phyloP scores from a whole-genome alignment of 768 basidiomycete genomes.

The Pisolithus orientalis region DNA sequence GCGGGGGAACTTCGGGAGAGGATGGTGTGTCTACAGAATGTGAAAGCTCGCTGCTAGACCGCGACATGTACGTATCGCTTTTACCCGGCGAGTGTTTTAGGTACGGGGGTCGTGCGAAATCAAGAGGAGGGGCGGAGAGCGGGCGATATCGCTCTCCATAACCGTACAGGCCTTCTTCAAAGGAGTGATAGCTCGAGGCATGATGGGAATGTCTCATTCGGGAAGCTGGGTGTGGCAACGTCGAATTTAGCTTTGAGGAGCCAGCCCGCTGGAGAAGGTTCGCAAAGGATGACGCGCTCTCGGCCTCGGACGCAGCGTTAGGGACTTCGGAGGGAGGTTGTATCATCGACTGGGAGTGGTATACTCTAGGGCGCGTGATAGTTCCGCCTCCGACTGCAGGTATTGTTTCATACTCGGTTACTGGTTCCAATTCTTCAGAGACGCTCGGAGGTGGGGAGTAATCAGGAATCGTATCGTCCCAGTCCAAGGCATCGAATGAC shows the following conservation, averaged over 20 bases:
- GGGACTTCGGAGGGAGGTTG: constrained; percentile 35
- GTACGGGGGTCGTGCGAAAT: background rate
- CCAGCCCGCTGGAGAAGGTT: constrained; percentile 37
- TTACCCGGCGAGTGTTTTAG: constrained; percentile 40
- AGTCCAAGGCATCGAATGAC: constrained; percentile 63
- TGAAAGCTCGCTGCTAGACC: constrained; percentile 39
- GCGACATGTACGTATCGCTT: constrained; percentile 43
- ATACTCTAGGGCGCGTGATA: constrained; percentile 77
- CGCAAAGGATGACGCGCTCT: constrained; percentile 89
- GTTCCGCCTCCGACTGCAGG: constrained; percentile 91
- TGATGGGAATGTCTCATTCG: constrained; percentile 10
- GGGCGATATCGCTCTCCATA: constrained; percentile 4
- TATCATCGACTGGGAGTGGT: constrained; percentile 79
- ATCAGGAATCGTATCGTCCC: constrained; percentile 55
- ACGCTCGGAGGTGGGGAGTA: constrained; percentile 41
- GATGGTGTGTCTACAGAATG: constrained; percentile 44
- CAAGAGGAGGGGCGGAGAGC: constrained; percentile 11
- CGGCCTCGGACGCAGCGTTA: constrained; percentile 37
- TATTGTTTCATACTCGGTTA: constrained; percentile 76
- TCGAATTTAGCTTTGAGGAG: constrained; percentile 8
- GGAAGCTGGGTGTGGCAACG: constrained; percentile 4
- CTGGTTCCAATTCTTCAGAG: constrained; percentile 31
- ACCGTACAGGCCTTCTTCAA: constrained; percentile 4
- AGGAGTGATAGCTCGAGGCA: constrained; percentile 18
- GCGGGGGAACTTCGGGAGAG: constrained; percentile 25